Base-by-base conservation (phyloP, 495 filamentous ascomycete species). In the Thozetella sp. region DNA sequence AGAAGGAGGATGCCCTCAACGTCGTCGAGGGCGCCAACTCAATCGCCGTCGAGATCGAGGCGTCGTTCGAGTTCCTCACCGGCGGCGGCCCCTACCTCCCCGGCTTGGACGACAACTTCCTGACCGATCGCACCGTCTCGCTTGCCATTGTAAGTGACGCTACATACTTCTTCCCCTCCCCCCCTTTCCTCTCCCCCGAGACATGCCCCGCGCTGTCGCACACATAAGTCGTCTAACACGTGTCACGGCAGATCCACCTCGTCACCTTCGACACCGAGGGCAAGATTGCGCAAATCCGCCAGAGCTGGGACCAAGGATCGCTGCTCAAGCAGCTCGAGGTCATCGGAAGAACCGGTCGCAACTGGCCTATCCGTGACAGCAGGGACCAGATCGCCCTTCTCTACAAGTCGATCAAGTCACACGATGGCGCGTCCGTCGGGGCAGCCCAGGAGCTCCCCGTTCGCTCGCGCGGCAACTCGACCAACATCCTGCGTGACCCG, bases 281-380 rank as follows among this genome's bases (percentile, higher is more conserved):
- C 61, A 89, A 92, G 71, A 97, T 99, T 72, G 74, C 83, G 62
- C 90, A 92, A 67, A 88, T 97, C 63, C 89, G 93, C 55, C 86
- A 93, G 59, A 90, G 89, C 72, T 99, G 95, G 95, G 95, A 99
- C 70, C 96, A 98, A 74, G 93, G 87, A 24, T 92, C 92, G 54
- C 83, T 98, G 10, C 82, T 99, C 60, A 98, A 95, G 75, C 89
- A 94, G 69, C 85, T 97, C 54, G 93, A 97, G 64, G 88, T 97
- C 26, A 98, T 99, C 74, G 95, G 95, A 57, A 85, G 86, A 63
- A 88, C 90, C 24, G 91, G 90, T 50, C 90, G 88, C 67, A 92
- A 90, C 68, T 99, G 95, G 95, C 95, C 95, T 20, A 94, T 99
- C 72, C 90, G 88, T 59, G 93, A 97, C 67, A 90, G 89, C 57